Evolutionary conservation across 345 rosid genomes (phyloP), one percentile per base, ranked within the genome.

Genomic region (Gossypium stocksii): DNA sequence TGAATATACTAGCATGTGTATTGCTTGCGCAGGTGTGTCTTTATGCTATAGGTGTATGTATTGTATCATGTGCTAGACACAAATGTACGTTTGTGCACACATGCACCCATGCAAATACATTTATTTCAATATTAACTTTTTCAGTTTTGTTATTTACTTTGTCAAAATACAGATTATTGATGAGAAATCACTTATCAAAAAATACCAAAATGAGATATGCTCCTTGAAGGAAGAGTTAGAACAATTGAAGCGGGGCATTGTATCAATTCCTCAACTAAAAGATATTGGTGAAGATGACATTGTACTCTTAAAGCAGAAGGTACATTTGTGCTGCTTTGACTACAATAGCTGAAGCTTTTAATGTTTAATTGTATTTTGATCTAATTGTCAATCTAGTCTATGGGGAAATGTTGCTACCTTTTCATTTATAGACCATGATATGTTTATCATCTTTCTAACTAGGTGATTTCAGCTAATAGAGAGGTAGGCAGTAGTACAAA

Each of bases 181-280:
- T 75, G 98, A 96, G 86, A 96, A 96, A 81, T 96, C 99, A 63
- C 92, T 96, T 70, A 93, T 96, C 78, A 96, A 96, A 85, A 96
- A 93, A 84, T 91, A 96, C 76, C 99, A 93, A 87, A 86, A 90
- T 71, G 98, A 96, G 91, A 93, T 93, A 85, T 89, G 90, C 48
- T 81, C 80, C 68, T 85, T 96, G 73, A 96, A 90, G 87, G 97
- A 96, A 83, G 99, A 96, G 86, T 82, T 96, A 73, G 99, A 93
- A 57, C 97, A 87, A 78, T 73, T 96, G 82, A 96, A 91, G 86
- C 87, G 84, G 79, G 97, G 92, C 71, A 90, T 91, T 74, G 87
- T 83, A 66, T 85, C 91, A 70, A 81, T 87, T 87, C 90, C 98
- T 73, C 94, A 83, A 74, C 66, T 84, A 78, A 89, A 85, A 70